Conservation (phyloP, 768 basidiomycete genomes). For the Tricholoma furcatifolium region DNA sequence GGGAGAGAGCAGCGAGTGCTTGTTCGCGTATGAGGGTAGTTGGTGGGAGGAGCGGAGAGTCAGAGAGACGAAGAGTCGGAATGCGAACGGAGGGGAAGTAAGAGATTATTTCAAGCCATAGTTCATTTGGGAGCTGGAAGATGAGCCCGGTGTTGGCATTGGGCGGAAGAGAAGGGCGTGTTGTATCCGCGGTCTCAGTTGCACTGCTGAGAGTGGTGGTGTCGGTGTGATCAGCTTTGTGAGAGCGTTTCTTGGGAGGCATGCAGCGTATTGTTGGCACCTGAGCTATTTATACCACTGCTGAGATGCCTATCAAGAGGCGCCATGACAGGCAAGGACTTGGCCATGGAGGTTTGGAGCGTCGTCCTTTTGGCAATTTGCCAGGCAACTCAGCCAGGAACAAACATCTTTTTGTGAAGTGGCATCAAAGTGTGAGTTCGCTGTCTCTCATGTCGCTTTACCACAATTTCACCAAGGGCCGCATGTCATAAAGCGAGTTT, state of each 20-base stretch:
- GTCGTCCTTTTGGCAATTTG: too few relatives aligned
- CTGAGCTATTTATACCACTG: too few relatives aligned
- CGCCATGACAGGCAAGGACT: too few relatives aligned
- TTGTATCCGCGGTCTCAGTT: neutral
- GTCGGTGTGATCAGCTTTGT: neutral
- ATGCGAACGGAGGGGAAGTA: slow-evolving; percentile 22
- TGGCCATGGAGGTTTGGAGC: too few relatives aligned
- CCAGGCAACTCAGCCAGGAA: too few relatives aligned
- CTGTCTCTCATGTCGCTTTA: too few relatives aligned
- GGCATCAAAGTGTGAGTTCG: too few relatives aligned
- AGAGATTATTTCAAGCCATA: slow-evolving; percentile 30
- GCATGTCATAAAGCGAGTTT: too few relatives aligned
- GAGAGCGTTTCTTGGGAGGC: slow-evolving; percentile 1
- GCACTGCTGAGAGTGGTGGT: neutral
- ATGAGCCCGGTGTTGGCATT: slow-evolving; percentile 6
- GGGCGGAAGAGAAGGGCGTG: neutral
- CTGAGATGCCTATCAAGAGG: too few relatives aligned
- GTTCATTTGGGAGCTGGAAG: slow-evolving; percentile 27
- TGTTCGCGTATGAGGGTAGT: slow-evolving; percentile 26
- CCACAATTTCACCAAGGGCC: too few relatives aligned
- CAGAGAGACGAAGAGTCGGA: slow-evolving; percentile 13
- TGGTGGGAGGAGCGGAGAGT: slow-evolving; percentile 15
- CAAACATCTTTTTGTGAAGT: too few relatives aligned
- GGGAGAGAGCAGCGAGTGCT: slow-evolving; percentile 31
- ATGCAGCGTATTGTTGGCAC: too few relatives aligned